Evolutionary conservation across 2,329 filamentous ascomycete genomes (phyloP).

Genomic region (Hymenotorrendiella dingleyae): DNA sequence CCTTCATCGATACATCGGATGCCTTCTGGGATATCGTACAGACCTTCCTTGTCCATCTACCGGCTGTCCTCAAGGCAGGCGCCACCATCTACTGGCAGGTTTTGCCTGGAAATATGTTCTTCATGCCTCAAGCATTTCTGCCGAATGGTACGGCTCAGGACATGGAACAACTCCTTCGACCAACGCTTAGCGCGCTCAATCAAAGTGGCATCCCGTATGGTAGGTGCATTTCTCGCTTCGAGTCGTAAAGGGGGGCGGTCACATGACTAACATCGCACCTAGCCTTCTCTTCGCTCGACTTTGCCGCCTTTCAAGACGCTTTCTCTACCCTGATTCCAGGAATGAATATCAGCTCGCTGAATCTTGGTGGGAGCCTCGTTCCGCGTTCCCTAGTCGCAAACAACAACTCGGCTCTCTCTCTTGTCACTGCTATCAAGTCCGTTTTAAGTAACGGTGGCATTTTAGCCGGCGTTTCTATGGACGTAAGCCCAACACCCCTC

Average conservation of each 20-base stretch:
- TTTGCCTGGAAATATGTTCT: constrained; percentile 7
- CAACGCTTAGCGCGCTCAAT: background rate
- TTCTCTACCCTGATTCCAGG: constrained; percentile 3
- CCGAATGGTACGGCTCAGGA: constrained; percentile 6
- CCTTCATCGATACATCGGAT: constrained; percentile 3
- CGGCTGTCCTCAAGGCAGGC: background rate
- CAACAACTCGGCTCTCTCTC: background rate
- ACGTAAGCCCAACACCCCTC: background rate
- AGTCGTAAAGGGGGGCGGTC: no score
- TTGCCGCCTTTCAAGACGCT: constrained; percentile 5
- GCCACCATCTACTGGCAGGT: background rate
- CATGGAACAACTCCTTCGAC: background rate
- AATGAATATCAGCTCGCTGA: constrained; percentile 2
- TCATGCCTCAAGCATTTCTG: constrained; percentile 6
- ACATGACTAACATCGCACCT: background rate
- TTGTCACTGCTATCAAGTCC: constrained; percentile 2
- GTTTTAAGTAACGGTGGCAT: constrained; percentile 4
- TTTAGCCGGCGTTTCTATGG: constrained; percentile 5
- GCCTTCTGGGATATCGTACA: constrained; percentile 4
- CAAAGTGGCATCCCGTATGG: background rate
- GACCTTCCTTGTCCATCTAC: constrained; percentile 1
- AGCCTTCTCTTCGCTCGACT: constrained; percentile 1
- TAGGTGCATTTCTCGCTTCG: no score
- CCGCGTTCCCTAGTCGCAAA: constrained; percentile 1
- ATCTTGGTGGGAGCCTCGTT: constrained; percentile 8